phyloP scores from a whole-genome alignment of 495 filamentous ascomycete species.

The Acidiella bohemica region DNA sequence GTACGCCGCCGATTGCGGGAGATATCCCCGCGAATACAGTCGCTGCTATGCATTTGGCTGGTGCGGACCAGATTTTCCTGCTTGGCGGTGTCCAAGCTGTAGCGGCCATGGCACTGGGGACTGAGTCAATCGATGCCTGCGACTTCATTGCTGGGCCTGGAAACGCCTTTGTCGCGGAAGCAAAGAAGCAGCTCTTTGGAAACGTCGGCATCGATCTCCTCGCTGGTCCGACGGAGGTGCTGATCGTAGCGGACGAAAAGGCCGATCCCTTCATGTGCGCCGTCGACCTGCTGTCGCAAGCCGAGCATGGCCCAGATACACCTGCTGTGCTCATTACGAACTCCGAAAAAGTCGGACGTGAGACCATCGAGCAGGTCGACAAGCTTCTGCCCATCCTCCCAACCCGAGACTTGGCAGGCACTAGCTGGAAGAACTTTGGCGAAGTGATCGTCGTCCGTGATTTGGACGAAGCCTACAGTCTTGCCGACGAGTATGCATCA shows the following conservation, averaged over 20 bases:
- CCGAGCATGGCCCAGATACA: slow-evolving; percentile 41
- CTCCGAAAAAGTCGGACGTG: slow-evolving; percentile 27
- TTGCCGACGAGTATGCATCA: slow-evolving; percentile 39
- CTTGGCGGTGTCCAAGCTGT: slow-evolving; percentile 43
- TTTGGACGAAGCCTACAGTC: slow-evolving; percentile 36
- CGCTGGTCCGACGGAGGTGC: slow-evolving; percentile 42
- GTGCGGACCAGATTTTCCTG: slow-evolving; percentile 40
- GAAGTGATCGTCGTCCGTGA: slow-evolving; percentile 35
- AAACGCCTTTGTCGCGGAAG: slow-evolving; percentile 43
- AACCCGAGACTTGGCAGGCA: slow-evolving; percentile 33
- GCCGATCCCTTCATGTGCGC: slow-evolving; percentile 40
- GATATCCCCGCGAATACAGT: slow-evolving; percentile 38
- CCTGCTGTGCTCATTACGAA: slow-evolving; percentile 22
- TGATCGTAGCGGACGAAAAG: slow-evolving; percentile 37
- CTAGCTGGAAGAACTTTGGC: slow-evolving; percentile 36
- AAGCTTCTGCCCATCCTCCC: slow-evolving; percentile 31
- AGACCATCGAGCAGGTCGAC: slow-evolving; percentile 32
- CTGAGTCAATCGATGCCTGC: slow-evolving; percentile 40
- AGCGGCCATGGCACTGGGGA: slow-evolving; percentile 57
- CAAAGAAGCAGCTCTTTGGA: slow-evolving; percentile 41
- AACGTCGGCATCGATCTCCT: slow-evolving; percentile 42
- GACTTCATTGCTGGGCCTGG: slow-evolving; percentile 44
- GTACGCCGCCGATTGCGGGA: slow-evolving; percentile 39
- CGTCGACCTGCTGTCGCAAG: slow-evolving; percentile 39
- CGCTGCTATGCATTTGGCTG: slow-evolving; percentile 41